Base-by-base conservation (phyloP, 2,329 filamentous ascomycete genomes). In the Hyphodiscus sp. region DNA sequence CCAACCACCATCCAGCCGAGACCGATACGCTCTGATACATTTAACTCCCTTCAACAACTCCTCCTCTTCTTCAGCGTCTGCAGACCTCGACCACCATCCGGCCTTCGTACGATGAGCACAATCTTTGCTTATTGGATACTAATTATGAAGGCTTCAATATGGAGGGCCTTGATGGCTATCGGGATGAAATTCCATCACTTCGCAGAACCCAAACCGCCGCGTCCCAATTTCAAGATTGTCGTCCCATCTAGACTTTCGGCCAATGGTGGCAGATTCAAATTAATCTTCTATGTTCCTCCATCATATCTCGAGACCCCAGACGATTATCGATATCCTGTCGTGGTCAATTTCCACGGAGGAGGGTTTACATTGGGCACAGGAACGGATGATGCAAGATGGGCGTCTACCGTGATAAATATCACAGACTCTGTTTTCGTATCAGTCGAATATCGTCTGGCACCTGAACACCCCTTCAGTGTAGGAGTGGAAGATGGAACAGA, bases 271-370 rank as follows among this genome's bases (percentile, higher is more conserved):
- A 56, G 58, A 2, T 72, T 76, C 50, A 66, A 64, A 10, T 60
- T 76, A 16, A 67, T 73, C 2, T 74, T 76, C 49, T 76, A 76
- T 57, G 65, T 73, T 0, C 74, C 74, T 1, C 55, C 64, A 7
- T 68, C 65, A 7, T 76, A 76, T 51, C 56, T 63, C 1, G 62
- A 60, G 7, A 58, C 65, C 6, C 50, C 58, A 20, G 55, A 67
- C 26, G 53, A 63, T 18, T 56, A 58, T 41, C 62, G 55, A n/a
- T 73, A 63, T 49, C 76, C 82, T 0, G 79, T 79, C 18, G 73
- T 87, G 26, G 74, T 87, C 60, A 84, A 85, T 65, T 84, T 83
- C 62, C 84, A 87, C 62, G 83, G 83, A 23, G 84, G 84, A 20
- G 84, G 84, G 5, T 86, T 85, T 69, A 80, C 82, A 7, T 69